Evolutionary conservation across 2,329 filamentous ascomycete species (phyloP).

Genomic region (Coniochaeta hoffmannii): DNA sequence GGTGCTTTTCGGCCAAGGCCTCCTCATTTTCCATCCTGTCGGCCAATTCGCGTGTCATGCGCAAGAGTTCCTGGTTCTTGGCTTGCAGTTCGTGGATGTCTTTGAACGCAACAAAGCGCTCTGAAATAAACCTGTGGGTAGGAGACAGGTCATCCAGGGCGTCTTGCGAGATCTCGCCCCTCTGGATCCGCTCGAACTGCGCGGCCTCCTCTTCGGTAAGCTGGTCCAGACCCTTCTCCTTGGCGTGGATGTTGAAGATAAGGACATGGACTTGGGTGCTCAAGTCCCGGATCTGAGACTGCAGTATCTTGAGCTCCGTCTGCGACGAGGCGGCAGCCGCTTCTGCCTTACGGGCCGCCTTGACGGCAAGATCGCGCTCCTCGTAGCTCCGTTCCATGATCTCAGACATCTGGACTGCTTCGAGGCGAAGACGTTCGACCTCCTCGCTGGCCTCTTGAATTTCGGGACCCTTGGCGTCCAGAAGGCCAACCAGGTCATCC

Average conservation of each 20-base stretch:
- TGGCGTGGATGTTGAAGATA: slow-evolving; percentile 76
- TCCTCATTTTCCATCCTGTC: slow-evolving; percentile 90
- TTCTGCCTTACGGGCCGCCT: slow-evolving; percentile 71
- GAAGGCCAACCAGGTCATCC: slow-evolving; percentile 75
- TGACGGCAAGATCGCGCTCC: slow-evolving; percentile 71
- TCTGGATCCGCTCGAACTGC: slow-evolving; percentile 70
- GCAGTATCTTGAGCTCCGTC: slow-evolving; percentile 69
- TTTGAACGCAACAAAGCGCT: slow-evolving; percentile 84
- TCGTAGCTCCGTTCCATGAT: slow-evolving; percentile 75
- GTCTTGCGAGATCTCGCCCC: slow-evolving; percentile 66
- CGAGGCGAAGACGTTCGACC: slow-evolving; percentile 69
- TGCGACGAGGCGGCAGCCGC: slow-evolving; percentile 57
- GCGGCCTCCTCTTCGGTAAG: slow-evolving; percentile 64
- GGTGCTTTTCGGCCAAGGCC: slow-evolving; percentile 58
- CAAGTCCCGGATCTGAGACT: slow-evolving; percentile 81
- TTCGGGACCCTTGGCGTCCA: slow-evolving; percentile 83
- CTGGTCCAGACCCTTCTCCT: slow-evolving; percentile 69
- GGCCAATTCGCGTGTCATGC: slow-evolving; percentile 75
- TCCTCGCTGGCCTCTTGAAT: slow-evolving; percentile 79
- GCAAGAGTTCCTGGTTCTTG: slow-evolving; percentile 79
- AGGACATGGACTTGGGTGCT: slow-evolving; percentile 87
- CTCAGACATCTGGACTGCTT: slow-evolving; percentile 78
- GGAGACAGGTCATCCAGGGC: slow-evolving; percentile 69
- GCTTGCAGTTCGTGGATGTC: slow-evolving; percentile 76
- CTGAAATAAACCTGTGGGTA: slow-evolving; percentile 82